phyloP scores from a whole-genome alignment of 768 basidiomycete species.

The Scleroderma bovista region DNA sequence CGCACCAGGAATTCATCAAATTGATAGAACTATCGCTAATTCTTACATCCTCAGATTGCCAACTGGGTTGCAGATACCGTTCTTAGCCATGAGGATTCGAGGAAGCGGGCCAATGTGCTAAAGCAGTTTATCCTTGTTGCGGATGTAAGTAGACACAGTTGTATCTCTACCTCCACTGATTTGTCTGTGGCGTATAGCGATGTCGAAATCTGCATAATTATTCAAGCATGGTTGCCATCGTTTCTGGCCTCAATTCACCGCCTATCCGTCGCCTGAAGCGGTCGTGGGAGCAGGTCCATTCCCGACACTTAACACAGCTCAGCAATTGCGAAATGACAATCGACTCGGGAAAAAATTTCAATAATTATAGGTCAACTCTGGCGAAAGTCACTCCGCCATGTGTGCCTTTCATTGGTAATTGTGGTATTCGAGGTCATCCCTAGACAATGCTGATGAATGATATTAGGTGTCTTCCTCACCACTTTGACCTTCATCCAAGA shows the following conservation, averaged over 20 bases:
- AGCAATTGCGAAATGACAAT: constrained; percentile 83
- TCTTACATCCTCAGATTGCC: constrained; percentile 55
- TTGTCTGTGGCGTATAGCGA: constrained; percentile 48
- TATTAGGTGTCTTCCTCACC: constrained; percentile 87
- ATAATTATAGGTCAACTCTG: constrained; percentile 81
- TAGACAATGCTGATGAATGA: constrained; percentile 1
- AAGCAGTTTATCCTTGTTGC: constrained; percentile 91
- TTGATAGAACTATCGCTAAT: not conserved
- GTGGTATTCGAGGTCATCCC: not conserved
- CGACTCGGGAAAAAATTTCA: constrained; percentile 91
- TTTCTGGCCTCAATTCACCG: constrained; percentile 90
- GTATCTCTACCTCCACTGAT: constrained; percentile 3
- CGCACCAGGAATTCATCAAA: constrained; percentile 14
- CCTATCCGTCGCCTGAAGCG: constrained; percentile 90
- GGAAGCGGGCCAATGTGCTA: constrained; percentile 72
- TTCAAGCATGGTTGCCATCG: constrained; percentile 94
- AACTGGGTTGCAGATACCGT: constrained; percentile 89
- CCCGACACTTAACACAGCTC: constrained; percentile 68
- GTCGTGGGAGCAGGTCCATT: constrained; percentile 86
- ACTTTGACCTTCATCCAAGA: constrained; percentile 98
- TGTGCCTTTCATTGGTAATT: constrained; percentile 91
- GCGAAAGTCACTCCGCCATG: constrained; percentile 85
- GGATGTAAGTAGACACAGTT: constrained; percentile 55
- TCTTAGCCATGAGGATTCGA: constrained; percentile 75
- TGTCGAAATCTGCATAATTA: constrained; percentile 90